Evolutionary conservation across 1,284 basidiomycete genomes (phyloP), one percentile per base, ranked within the genome.

Genomic region (Ceratobasidium sp.): DNA sequence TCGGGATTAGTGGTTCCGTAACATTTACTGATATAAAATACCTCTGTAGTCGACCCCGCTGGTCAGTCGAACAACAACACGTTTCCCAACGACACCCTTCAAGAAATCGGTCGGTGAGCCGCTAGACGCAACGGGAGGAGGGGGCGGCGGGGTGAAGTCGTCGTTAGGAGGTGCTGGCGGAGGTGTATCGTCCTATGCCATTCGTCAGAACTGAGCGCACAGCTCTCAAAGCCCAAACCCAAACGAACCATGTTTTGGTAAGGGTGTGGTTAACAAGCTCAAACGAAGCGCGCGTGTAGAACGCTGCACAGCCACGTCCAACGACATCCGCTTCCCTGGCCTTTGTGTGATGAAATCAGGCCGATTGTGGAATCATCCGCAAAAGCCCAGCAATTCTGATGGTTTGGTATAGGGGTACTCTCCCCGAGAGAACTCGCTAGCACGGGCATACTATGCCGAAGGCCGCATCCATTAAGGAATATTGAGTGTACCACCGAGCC

Each of bases 31-130:
- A 34, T 8, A 55, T 4, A 10, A 81, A 88, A 70, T 75, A 94
- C 97, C 97, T 76, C 90, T 88, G 82, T 99, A 99, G 81, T 98
- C 96, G 14, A 99, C 92, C 0, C 97, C 97, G 48, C 92, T 95
- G n/a, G 93, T 95, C 72, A 99, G 85, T 72, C 96, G 87, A 50
- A 98, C 97, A 75, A 96, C 92, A 72, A 98, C 97, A 67, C 87
- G 88, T 81, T 98, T 97, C 34, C 97, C 97, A 30, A 98, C 97
- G 32, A 98, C 96, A 62, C 91, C 92, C 81, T 96, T 96, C 74
- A 97, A 80, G 76, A 96, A 97, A 77, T 95, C 93, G 0, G 93
- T 94, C 0, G 94, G 94, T 0, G 93, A 94, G 8, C 94, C 94
- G 8, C 85, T 81, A 1, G 78, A 67, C 0, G 84, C 80, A 26